These are phyloP conservation scores for Porphyrellus cyaneotinctus DNA, from an alignment of 768 basidiomycete species.

Conservation along the genomic window DNA sequence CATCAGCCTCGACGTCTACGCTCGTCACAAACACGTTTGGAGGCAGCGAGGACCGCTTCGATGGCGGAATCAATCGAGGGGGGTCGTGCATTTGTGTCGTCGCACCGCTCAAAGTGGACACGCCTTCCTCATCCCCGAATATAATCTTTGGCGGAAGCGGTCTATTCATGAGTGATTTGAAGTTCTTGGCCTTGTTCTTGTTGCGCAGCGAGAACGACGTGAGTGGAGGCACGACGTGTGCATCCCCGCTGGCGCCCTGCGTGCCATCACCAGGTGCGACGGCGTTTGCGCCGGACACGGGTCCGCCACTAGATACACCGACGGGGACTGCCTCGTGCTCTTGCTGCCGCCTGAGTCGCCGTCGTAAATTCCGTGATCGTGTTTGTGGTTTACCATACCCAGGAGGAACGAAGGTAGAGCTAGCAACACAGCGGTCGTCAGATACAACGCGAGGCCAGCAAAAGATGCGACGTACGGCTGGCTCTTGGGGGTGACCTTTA, in stretches of 20 bases:
- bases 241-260: background rate
- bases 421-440: background rate
- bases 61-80: slow-evolving; percentile 56
- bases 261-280: slow-evolving; percentile 17
- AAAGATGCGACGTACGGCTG: slow-evolving; percentile 4
- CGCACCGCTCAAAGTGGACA: background rate
- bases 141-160: slow-evolving; percentile 50
- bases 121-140: slow-evolving; percentile 34
- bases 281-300: slow-evolving; percentile 40
- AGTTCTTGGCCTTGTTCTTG: slow-evolving; percentile 73
- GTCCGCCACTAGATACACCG: slow-evolving; percentile 20
- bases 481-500: background rate
- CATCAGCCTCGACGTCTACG: slow-evolving; percentile 59
- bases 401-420: slow-evolving; percentile 42
- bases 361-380: slow-evolving; percentile 53
- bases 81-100: background rate
- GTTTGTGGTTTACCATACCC: slow-evolving; percentile 58
- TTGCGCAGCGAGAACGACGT: slow-evolving; percentile 54
- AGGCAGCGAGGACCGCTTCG: slow-evolving; percentile 55
- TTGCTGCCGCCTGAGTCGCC: slow-evolving; percentile 43
- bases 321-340: slow-evolving; percentile 21
- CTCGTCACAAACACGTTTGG: slow-evolving; percentile 66
- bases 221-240: slow-evolving; percentile 16
- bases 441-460: background rate
- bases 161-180: slow-evolving; percentile 47